phyloP scores from a whole-genome alignment of 352 stramenopile genomes.

The Phytophthora idaei region DNA sequence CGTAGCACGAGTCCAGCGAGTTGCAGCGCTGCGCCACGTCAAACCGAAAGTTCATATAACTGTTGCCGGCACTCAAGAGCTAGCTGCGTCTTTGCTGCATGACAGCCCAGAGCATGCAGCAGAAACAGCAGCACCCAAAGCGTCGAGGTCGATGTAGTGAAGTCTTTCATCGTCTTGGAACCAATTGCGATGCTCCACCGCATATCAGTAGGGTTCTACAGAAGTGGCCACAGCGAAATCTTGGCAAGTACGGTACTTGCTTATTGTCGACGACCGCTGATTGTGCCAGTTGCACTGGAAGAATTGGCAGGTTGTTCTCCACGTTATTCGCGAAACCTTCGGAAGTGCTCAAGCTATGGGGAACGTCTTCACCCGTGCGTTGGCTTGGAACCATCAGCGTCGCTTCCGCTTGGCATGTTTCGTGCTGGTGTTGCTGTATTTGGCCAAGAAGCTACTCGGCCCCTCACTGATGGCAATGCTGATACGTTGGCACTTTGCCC shows the following conservation, averaged over 20 bases:
- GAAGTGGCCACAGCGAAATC: background rate
- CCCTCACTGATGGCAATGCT: constrained; percentile 24
- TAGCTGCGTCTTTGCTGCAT: constrained; percentile 4
- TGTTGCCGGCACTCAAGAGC: constrained; percentile 6
- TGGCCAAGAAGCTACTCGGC: constrained; percentile 29
- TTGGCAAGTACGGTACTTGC: background rate
- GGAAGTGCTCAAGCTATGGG: constrained; percentile 22
- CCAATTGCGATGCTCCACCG: background rate
- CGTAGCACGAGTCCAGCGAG: constrained; percentile 17
- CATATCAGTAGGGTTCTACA: background rate
- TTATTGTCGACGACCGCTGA: constrained; percentile 6
- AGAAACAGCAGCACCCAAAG: background rate
- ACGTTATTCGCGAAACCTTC: constrained; percentile 22
- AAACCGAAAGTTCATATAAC: constrained; percentile 18
- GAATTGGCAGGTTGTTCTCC: background rate
- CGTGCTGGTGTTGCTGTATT: constrained; percentile 19
- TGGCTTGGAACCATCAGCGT: constrained; percentile 6
- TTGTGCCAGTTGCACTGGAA: constrained; percentile 13
- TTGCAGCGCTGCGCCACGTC: constrained; percentile 17
- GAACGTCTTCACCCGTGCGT: constrained; percentile 13
- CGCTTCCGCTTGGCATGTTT: constrained; percentile 6
- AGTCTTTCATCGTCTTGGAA: background rate
- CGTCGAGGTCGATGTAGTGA: background rate
- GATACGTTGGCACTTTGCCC: constrained; percentile 34
- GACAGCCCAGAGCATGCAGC: background rate